Evolutionary conservation across 345 rosid species (phyloP), one percentile per base, ranked within the genome.

Genomic region (Acer saccharum): DNA sequence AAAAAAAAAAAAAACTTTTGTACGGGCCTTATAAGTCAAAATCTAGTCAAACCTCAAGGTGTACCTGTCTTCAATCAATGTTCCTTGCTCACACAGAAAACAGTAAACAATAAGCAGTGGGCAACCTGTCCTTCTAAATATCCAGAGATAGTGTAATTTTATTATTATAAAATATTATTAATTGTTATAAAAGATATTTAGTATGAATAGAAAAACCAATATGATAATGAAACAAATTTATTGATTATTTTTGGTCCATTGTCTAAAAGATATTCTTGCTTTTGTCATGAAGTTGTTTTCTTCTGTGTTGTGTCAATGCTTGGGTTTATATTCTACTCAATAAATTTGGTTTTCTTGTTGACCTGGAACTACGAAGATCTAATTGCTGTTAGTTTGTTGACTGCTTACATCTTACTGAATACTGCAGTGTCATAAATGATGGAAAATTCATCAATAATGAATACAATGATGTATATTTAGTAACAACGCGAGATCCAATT

Each of bases 401-500:
- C 35, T 71, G 11, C 9, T 46, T 67, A 43, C 61, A 65, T 82
- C 39, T 35, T 35, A 35, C 35, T 69, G 29, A 69, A 16, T 81
- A 32, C 39, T 35, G 87, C 90, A 95, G 99, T 80, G 89, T 84
- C 77, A 87, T 64, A 82, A 92, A 95, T 88, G 88, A 83, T 86
- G 99, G 98, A 0, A 91, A 84, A 10, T 95, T 79, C 87, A 89
- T 93, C 86, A 95, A 95, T 73, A 95, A 95, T 76, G 99, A 95
- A 84, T 92, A 80, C 76, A 88, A 84, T 70, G 99, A 95, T 82
- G 98, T 95, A 65, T 95, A 93, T 79, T 89, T 95, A 68, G 93
- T 93, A 60, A 95, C 99, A 32, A 81, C 90, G 68, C 74, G 85
- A 65, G 82, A 93, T 85, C 98, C 96, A 78, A 92, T 93, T 82